These are phyloP conservation scores for Castanea crenata DNA, from an alignment of 306 rosid genomes.

Conservation along the genomic window DNA sequence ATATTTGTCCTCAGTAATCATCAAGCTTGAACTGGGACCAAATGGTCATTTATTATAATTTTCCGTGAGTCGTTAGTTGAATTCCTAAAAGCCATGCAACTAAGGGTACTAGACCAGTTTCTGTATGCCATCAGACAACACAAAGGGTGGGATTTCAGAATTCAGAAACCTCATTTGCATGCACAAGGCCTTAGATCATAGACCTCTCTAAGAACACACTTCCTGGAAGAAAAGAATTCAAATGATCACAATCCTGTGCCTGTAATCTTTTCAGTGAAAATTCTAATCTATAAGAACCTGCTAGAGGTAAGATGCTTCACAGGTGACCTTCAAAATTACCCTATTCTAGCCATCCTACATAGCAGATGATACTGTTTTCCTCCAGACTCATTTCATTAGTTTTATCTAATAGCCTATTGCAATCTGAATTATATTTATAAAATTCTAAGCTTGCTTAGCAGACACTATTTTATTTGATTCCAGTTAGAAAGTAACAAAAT, in stretches of 20 bases:
- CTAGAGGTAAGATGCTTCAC: not conserved
- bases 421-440: not conserved
- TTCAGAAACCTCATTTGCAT: not conserved
- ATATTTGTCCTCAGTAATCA: not conserved
- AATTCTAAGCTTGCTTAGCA: not conserved
- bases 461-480: not conserved
- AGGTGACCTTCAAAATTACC: not conserved
- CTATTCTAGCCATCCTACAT: not conserved
- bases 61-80: not conserved
- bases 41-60: conserved; percentile 2
- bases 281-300: not conserved
- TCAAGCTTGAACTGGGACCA: conserved; percentile 9
- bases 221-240: not conserved
- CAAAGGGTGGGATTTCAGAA: not conserved
- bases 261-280: not conserved
- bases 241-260: not conserved
- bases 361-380: not conserved
- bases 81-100: conserved; percentile 15
- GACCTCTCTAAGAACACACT: not conserved
- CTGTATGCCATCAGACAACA: conserved; percentile 1
- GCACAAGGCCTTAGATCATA: not conserved
- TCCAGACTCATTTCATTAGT: not conserved
- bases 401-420: not conserved
- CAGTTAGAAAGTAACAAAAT: not conserved
- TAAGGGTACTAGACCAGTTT: not conserved